Conservation (phyloP, 768 basidiomycete species). For the Serpula lacrymans region DNA sequence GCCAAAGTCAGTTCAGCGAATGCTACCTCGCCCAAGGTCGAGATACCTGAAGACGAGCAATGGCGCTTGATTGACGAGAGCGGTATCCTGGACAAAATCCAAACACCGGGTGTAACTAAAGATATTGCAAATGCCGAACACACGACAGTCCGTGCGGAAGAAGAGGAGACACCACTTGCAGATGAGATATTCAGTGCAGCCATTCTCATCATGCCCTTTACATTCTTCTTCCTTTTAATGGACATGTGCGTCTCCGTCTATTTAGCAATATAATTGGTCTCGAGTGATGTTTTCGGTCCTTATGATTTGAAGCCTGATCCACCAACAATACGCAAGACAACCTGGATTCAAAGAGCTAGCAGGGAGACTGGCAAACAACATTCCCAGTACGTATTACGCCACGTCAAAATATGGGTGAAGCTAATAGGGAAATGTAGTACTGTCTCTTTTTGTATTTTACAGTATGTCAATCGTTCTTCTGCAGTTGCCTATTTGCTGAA, state of each 20-base stretch:
- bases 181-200: slow-evolving; percentile 71
- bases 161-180: slow-evolving; percentile 40
- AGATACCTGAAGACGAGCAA: slow-evolving; percentile 73
- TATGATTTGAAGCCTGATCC: slow-evolving; percentile 53
- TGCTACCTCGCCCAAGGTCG: slow-evolving; percentile 25
- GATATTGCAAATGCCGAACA: slow-evolving; percentile 1
- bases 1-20: slow-evolving; percentile 9
- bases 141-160: slow-evolving; percentile 7
- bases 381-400: slow-evolving; percentile 66
- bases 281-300: slow-evolving; percentile 2
- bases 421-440: slow-evolving; percentile 49
- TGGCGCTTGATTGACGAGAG: slow-evolving; percentile 71
- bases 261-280: not conserved
- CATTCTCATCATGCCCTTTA: slow-evolving; percentile 68
- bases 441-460: slow-evolving; percentile 74
- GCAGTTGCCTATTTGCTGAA: slow-evolving; percentile 2
- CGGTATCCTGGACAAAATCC: slow-evolving; percentile 48
- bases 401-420: not conserved
- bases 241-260: slow-evolving; percentile 60
- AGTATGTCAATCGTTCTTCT: slow-evolving; percentile 39
- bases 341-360: slow-evolving; percentile 44
- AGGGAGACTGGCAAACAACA: slow-evolving; percentile 58
- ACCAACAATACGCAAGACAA: slow-evolving; percentile 72
- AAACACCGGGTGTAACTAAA: slow-evolving; percentile 8
- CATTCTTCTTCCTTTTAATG: slow-evolving; percentile 76